Evolutionary conservation across 768 basidiomycete species (phyloP).

Genomic region (Collybia nuda): DNA sequence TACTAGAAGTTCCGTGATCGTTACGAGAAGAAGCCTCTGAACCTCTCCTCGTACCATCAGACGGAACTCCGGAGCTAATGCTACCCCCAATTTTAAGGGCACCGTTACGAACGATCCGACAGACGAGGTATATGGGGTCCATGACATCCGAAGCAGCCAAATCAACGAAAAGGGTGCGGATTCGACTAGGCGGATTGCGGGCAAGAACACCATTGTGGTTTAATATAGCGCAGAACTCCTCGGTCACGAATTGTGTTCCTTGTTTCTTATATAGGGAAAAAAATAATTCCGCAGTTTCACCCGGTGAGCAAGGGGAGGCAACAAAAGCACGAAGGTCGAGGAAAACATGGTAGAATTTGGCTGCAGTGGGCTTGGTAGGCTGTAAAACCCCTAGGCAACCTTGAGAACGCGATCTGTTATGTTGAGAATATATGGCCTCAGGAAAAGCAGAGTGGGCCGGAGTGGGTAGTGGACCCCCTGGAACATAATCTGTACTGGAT

Average conservation of each 20-base stretch:
- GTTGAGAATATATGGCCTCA: slow-evolving; percentile 37
- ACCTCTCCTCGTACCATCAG: slow-evolving; percentile 47
- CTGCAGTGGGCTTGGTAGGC: slow-evolving; percentile 38
- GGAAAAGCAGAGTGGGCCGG: slow-evolving; percentile 74
- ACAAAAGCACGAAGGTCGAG: slow-evolving; percentile 92
- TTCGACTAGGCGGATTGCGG: slow-evolving; percentile 71
- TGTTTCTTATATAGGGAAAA: slow-evolving; percentile 91
- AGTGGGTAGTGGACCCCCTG: slow-evolving; percentile 49
- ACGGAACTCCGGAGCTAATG: slow-evolving; percentile 45
- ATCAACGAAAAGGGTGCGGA: slow-evolving; percentile 89
- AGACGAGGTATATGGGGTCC: slow-evolving; percentile 86
- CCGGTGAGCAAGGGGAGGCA: slow-evolving; percentile 85
- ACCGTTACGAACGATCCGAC: slow-evolving; percentile 87
- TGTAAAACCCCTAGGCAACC: slow-evolving; percentile 26
- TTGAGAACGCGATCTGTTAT: slow-evolving; percentile 39
- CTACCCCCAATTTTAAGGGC: slow-evolving; percentile 71
- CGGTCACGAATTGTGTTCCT: slow-evolving; percentile 85
- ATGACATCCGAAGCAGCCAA: slow-evolving; percentile 84
- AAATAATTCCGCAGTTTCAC: slow-evolving; percentile 90
- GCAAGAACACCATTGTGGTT: slow-evolving; percentile 90
- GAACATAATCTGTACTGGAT: slow-evolving; percentile 45
- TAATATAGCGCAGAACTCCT: slow-evolving; percentile 87
- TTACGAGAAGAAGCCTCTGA: slow-evolving; percentile 51
- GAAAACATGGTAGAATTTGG: slow-evolving; percentile 87
- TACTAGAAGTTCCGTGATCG: slow-evolving; percentile 22